These are phyloP conservation scores for Hyaloperonospora arabidopsidis DNA, from an alignment of 352 stramenopile species.

Conservation along the genomic window DNA sequence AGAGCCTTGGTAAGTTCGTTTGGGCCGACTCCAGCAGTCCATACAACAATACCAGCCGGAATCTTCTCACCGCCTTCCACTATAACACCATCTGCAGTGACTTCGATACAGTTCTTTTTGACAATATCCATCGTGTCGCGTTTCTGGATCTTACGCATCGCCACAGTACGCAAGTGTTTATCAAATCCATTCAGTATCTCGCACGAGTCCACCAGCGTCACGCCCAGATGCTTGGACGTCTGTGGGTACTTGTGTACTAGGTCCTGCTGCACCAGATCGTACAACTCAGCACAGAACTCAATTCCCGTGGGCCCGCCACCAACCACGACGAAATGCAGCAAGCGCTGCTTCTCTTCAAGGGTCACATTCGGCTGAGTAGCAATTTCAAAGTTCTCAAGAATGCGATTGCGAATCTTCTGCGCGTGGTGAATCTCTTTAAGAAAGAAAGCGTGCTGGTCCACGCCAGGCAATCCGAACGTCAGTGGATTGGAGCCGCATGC, in stretches of 20 bases:
- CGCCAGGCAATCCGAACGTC: constrained; percentile 89
- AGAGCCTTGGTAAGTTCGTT: constrained; percentile 78
- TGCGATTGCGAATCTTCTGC: constrained; percentile 68
- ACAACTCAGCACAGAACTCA: constrained; percentile 94
- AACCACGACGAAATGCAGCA: constrained; percentile 97
- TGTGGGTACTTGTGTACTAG: constrained; percentile 77
- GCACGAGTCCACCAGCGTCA: constrained; percentile 63
- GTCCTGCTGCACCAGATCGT: constrained; percentile 91
- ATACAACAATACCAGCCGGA: constrained; percentile 58
- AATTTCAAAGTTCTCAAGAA: constrained; percentile 91
- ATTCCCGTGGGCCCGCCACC: constrained; percentile 91
- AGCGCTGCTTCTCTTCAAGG: constrained; percentile 75
- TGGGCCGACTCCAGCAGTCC: constrained; percentile 67
- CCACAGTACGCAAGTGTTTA: constrained; percentile 53
- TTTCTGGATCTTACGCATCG: constrained; percentile 68
- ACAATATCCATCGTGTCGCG: constrained; percentile 76
- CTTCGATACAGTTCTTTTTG: constrained; percentile 71
- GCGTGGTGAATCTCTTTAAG: constrained; percentile 96
- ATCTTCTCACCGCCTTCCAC: constrained; percentile 54
- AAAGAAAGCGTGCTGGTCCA: constrained; percentile 93
- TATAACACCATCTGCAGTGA: constrained; percentile 54
- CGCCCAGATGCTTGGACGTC: constrained; percentile 57
- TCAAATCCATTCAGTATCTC: constrained; percentile 75
- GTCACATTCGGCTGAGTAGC: constrained; percentile 83
- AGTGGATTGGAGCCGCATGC: constrained; percentile 90